phyloP scores from a whole-genome alignment of 495 filamentous ascomycete species.

The Penicillium robsamsonii region DNA sequence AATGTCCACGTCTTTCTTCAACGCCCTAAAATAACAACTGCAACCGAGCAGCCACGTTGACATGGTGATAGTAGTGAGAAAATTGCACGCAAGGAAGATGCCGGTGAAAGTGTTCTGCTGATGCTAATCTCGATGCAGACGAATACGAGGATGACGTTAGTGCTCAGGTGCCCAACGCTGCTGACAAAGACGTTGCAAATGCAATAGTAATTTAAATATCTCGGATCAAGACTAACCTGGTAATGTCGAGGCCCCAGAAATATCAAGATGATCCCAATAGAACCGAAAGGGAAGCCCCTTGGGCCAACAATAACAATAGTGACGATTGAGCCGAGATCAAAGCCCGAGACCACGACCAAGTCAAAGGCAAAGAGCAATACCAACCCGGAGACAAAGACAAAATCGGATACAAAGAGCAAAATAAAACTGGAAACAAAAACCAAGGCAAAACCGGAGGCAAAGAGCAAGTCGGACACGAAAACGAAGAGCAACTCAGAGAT shows the following conservation, averaged over 20 bases:
- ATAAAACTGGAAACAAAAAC: neutral
- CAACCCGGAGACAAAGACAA: neutral
- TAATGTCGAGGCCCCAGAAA: neutral
- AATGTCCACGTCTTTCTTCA: neutral
- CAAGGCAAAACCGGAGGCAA: neutral
- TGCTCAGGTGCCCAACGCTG: neutral
- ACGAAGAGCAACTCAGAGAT: neutral
- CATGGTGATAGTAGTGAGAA: neutral
- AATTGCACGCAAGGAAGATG: neutral
- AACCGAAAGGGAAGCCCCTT: neutral
- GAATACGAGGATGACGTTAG: neutral
- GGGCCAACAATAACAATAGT: neutral
- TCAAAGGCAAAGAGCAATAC: neutral
- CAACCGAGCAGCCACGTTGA: neutral
- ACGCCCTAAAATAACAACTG: neutral
- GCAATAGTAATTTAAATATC: neutral
- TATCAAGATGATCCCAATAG: neutral
- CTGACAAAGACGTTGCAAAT: neutral
- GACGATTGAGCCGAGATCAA: neutral
- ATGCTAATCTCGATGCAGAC: neutral
- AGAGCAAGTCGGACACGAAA: neutral
- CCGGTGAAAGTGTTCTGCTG: neutral
- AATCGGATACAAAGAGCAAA: neutral
- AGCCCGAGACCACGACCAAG: neutral
- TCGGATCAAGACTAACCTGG: neutral